Evolutionary conservation across 495 filamentous ascomycete species (phyloP).

Genomic region (Xylaria scruposa): DNA sequence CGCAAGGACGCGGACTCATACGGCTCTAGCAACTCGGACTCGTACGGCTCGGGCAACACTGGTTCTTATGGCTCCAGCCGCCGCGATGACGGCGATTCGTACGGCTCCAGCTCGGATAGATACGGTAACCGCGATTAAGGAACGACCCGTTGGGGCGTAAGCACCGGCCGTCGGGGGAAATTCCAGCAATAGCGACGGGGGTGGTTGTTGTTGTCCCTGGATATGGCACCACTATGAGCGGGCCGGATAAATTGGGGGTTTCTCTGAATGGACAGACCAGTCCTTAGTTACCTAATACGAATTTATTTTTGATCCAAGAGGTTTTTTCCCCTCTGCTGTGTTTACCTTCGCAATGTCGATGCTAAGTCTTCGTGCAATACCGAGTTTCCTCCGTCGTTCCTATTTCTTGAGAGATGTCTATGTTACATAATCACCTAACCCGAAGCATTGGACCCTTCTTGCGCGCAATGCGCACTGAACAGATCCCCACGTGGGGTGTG

Average conservation of each 20-base stretch:
- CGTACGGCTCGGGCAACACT: constrained; percentile 33
- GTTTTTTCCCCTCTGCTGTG: not conserved
- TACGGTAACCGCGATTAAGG: constrained; percentile 18
- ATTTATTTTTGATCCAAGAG: not conserved
- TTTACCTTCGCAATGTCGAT: not conserved
- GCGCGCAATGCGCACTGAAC: too few relatives aligned
- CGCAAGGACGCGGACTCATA: constrained; percentile 25
- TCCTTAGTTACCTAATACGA: not conserved
- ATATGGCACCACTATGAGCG: not conserved
- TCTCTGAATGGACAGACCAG: not conserved
- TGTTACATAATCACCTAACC: not conserved
- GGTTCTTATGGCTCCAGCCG: constrained; percentile 29
- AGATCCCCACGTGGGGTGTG: not conserved
- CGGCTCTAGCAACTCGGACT: constrained; percentile 31
- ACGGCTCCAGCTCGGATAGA: constrained; percentile 32
- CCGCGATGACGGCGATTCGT: constrained; percentile 25
- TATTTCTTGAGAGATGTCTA: not conserved
- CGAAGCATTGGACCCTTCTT: too few relatives aligned
- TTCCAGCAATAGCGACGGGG: not conserved
- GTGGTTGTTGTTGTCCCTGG: not conserved
- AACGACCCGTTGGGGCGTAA: not conserved
- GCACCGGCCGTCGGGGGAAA: not conserved
- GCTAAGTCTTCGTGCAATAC: not conserved
- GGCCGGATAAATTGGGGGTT: constrained; percentile 12
- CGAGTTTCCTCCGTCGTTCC: not conserved